Conservation (phyloP, 2,329 filamentous ascomycete genomes). For the Mollisia scopiformis region DNA sequence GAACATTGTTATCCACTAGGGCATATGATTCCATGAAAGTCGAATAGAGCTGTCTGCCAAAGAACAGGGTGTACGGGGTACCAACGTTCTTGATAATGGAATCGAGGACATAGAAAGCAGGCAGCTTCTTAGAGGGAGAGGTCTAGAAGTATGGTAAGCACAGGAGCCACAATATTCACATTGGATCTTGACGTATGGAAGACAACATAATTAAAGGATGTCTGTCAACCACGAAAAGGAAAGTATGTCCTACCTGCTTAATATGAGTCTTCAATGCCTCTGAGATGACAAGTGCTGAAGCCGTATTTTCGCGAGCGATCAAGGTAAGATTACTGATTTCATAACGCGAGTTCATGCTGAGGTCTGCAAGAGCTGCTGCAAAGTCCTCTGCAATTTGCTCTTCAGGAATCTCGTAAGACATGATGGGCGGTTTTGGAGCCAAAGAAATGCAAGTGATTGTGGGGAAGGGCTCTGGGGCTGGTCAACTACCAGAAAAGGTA, state of each 20-base stretch:
- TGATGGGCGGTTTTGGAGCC: slow-evolving; percentile 47
- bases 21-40: slow-evolving; percentile 98
- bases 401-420: slow-evolving; percentile 61
- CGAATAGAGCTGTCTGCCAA: slow-evolving; percentile 86
- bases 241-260: slow-evolving; percentile 72
- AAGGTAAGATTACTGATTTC: slow-evolving; percentile 97
- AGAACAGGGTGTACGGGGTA: slow-evolving; percentile 94
- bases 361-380: slow-evolving; percentile 87
- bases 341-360: slow-evolving; percentile 87
- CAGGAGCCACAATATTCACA: slow-evolving; percentile 22
- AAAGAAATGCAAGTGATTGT: slow-evolving; percentile 27
- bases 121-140: slow-evolving; percentile 84
- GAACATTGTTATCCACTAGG: slow-evolving; percentile 79
- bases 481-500: background rate
- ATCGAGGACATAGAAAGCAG: slow-evolving; percentile 96
- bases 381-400: slow-evolving; percentile 89
- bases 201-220: slow-evolving; percentile 19
- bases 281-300: slow-evolving; percentile 92
- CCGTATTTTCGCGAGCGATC: slow-evolving; percentile 96
- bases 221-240: slow-evolving; percentile 32
- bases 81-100: slow-evolving; percentile 99
- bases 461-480: slow-evolving; percentile 24
- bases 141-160: slow-evolving; percentile 58
- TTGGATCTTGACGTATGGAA: slow-evolving; percentile 1
- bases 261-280: slow-evolving; percentile 91